A percentile compares a stretch with the other conserved stretches of the same genome.
Evolutionary conservation across 257 asterid species (phyloP).

Genomic region (Misopates orontium): DNA sequence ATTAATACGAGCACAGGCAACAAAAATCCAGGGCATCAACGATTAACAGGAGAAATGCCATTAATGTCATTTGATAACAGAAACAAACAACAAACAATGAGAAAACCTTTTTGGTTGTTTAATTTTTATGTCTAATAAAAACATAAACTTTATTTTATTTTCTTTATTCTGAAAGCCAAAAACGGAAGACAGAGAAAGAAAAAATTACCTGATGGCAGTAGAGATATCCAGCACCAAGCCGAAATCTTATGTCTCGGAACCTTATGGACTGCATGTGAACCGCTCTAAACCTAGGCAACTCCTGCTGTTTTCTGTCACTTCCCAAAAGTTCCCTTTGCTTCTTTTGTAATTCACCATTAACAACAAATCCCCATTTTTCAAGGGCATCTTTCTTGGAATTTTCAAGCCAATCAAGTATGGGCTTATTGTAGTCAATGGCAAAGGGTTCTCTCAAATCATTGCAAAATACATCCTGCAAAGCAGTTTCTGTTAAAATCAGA

Average conservation of each 20-base stretch:
- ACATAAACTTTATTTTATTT: no score
- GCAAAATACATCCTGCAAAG: constrained; percentile 68
- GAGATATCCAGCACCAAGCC: constrained; percentile 86
- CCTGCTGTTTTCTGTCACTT: constrained; percentile 38
- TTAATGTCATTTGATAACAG: not conserved
- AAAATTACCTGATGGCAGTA: constrained; percentile 81
- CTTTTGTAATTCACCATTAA: constrained; percentile 68
- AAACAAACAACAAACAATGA: not conserved
- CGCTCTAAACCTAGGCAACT: constrained; percentile 62
- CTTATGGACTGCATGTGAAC: constrained; percentile 62
- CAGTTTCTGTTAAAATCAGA: constrained; percentile 23
- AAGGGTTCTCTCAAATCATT: constrained; percentile 66
- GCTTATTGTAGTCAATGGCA: constrained; percentile 69
- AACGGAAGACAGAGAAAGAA: constrained; percentile 6
- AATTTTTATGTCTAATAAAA: no score
- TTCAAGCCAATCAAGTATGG: constrained; percentile 80
- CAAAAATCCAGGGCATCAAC: not conserved
- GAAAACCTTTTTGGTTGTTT: no score
- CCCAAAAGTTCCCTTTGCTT: constrained; percentile 67
- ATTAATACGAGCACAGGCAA: not conserved
- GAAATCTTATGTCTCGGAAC: constrained; percentile 70
- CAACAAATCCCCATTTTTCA: constrained; percentile 80
- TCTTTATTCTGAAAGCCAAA: no score
- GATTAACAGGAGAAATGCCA: not conserved
- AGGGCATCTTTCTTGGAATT: constrained; percentile 64